Conservation (phyloP, 148 eudicot species). For the Spergularia bocconei region DNA sequence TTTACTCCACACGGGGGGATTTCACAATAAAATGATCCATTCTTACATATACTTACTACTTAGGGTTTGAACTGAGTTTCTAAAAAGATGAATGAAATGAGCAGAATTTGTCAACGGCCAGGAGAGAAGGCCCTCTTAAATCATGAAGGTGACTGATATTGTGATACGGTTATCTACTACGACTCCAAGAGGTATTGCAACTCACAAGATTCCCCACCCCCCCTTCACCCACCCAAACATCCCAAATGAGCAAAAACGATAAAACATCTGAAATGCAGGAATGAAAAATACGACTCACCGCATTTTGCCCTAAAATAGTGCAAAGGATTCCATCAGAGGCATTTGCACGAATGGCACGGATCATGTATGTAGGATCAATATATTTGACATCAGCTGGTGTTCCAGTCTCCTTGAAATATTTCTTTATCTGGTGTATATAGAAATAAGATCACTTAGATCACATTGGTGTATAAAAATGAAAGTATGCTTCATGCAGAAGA, state of each 20-base stretch:
- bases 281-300: slow-evolving; percentile 50
- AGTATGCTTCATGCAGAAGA: too few relatives aligned
- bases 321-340: slow-evolving; percentile 99
- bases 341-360: slow-evolving; percentile 97
- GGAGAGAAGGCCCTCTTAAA: too few relatives aligned
- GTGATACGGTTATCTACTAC: too few relatives aligned
- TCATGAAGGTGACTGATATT: too few relatives aligned
- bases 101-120: too few relatives aligned
- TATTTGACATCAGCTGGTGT: slow-evolving; percentile 88
- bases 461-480: not conserved
- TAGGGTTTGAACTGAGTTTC: too few relatives aligned
- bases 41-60: too few relatives aligned
- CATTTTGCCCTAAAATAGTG: slow-evolving; percentile 97
- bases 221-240: too few relatives aligned
- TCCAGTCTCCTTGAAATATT: slow-evolving; percentile 74
- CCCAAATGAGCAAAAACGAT: not conserved
- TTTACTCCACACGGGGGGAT: too few relatives aligned
- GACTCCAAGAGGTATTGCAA: too few relatives aligned
- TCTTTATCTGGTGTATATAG: slow-evolving; percentile 53
- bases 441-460: not conserved
- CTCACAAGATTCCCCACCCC: not conserved
- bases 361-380: slow-evolving; percentile 98
- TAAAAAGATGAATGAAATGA: too few relatives aligned
- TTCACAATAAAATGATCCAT: too few relatives aligned
- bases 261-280: not conserved